Base-by-base conservation (phyloP, 2,329 filamentous ascomycete genomes). In the Monosporascus ibericus region DNA sequence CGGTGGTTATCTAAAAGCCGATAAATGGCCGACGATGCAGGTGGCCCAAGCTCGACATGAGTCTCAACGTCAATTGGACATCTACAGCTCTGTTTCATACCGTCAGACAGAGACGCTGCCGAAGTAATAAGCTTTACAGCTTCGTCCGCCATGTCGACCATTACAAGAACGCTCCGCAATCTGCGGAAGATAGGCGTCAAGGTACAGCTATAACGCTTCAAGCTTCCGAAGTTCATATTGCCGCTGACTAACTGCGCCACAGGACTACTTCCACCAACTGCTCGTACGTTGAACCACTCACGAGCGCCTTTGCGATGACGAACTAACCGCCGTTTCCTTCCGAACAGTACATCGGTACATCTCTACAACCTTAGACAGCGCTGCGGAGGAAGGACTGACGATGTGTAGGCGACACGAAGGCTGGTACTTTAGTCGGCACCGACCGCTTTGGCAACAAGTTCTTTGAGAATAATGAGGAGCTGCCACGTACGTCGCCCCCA, bases 371-470 rank as follows among this genome's bases (percentile, higher is more conserved):
- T 3, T 14, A 2, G 4, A 52, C 11, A 11, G 30, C 44, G 15
- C 18, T n/a, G n/a, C 17, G 3, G 15, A 3, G 30, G 34, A 30
- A 15, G 4, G 15, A 9, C 22, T 53, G 17, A 58, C 63, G 47
- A 63, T 27, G 18, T 54, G 58, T 69, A 94, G 92, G 92, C 77
- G 94, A 99, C 75, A 99, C 94, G 73, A 99, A 99, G 78, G 85
- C 88, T 68, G 95, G 94, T 66, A 85, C 82, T 44, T 79, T 95
- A 61, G 83, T 99, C 60, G 94, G 87, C 64, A 82, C 76, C 66
- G 94, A 99, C 77, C 84, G 85, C 72, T 95, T 86, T 70, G 95
- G 94, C 72, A 99, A 99, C 84, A 97, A 96, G 77, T 99, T 81
- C 81, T 99, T 84, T 71, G 94, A 99, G 81, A 96, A 99, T 78